Evolutionary conservation across 176 grass and related monocot species (phyloP).

Genomic region (Musa beccarii): DNA sequence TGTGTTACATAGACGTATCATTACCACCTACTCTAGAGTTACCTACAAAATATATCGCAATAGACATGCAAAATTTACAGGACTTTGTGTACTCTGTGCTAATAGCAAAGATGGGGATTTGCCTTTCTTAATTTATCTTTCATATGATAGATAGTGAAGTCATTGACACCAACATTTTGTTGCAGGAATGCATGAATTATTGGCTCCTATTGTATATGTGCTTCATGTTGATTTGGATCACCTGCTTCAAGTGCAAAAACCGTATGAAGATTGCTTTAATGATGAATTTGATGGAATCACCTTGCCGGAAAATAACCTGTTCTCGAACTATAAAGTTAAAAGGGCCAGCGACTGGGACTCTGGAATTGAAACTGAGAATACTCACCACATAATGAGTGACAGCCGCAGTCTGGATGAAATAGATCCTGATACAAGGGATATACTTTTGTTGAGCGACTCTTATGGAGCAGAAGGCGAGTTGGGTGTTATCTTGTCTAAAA

Average conservation of each 20-base stretch:
- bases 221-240: conserved; percentile 76
- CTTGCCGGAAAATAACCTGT: conserved; percentile 47
- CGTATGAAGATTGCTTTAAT: conserved; percentile 68
- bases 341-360: conserved; percentile 24
- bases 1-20: too few species aligned
- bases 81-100: too few species aligned
- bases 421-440: conserved; percentile 58
- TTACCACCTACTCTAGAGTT: too few species aligned
- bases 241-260: conserved; percentile 59
- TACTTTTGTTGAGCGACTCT: conserved; percentile 74
- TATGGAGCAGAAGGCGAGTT: conserved; percentile 97
- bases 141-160: background rate
- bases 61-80: too few species aligned
- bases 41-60: too few species aligned
- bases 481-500: conserved; percentile 82
- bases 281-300: conserved; percentile 70
- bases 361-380: conserved; percentile 25
- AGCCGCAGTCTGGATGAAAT: conserved; percentile 49
- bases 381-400: conserved; percentile 26
- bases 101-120: too few species aligned
- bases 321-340: conserved; percentile 53
- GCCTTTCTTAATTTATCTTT: background rate
- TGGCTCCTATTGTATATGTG: conserved; percentile 92
- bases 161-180: background rate
- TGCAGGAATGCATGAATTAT: conserved; percentile 93